Conservation (phyloP, 768 basidiomycete genomes). For the Peribolospora baueri region DNA sequence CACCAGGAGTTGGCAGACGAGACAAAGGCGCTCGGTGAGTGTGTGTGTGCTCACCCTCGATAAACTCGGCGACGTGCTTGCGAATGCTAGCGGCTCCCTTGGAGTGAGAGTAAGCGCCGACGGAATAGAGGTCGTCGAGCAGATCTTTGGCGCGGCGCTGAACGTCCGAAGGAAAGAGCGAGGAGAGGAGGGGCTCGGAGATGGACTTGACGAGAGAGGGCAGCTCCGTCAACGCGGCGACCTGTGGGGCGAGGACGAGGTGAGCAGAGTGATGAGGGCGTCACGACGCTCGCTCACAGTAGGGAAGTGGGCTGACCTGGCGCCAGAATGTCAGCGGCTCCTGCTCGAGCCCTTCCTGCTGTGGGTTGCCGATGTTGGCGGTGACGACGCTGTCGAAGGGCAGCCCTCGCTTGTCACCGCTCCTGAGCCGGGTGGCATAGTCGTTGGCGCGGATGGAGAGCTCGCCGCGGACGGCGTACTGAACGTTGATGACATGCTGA, state of each 20-base stretch:
- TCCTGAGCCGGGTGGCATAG: slow-evolving; percentile 44
- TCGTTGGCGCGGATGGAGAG: slow-evolving; percentile 82
- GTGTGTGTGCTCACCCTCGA: slow-evolving; percentile 33
- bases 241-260: slow-evolving; percentile 25
- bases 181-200: slow-evolving; percentile 30
- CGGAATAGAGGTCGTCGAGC: slow-evolving; percentile 61
- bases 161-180: slow-evolving; percentile 65
- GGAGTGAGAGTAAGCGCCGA: slow-evolving; percentile 87
- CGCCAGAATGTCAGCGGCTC: slow-evolving; percentile 72
- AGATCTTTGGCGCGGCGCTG: slow-evolving; percentile 58
- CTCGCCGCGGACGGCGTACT: slow-evolving; percentile 94
- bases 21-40: neutral
- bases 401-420: slow-evolving; percentile 27
- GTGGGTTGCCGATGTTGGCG: slow-evolving; percentile 94
- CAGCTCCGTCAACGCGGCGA: slow-evolving; percentile 78
- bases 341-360: slow-evolving; percentile 84
- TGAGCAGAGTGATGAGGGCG: neutral
- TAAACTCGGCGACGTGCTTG: slow-evolving; percentile 66
- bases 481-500: slow-evolving; percentile 56
- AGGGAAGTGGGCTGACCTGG: slow-evolving; percentile 34
- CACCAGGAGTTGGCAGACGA: neutral
- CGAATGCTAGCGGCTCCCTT: slow-evolving; percentile 80
- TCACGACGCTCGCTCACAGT: neutral
- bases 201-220: slow-evolving; percentile 41
- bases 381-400: slow-evolving; percentile 76